Evolutionary conservation across 306 rosid species (phyloP).

Genomic region (Vigna radiata): DNA sequence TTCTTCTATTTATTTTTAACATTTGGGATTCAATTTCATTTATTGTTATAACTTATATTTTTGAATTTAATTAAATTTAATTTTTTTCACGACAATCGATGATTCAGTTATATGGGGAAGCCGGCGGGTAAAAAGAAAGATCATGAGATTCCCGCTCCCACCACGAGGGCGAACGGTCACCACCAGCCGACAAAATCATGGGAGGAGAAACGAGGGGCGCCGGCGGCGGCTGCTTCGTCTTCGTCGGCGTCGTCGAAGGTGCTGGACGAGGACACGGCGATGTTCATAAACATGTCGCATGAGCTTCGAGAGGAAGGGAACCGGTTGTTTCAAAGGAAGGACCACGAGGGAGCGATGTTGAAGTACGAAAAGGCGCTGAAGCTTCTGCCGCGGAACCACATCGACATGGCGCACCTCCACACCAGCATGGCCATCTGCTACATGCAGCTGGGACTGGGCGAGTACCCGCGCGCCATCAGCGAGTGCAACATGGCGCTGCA

Average conservation of each 20-base stretch:
- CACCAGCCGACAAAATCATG: slow-evolving; percentile 9
- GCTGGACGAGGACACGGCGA: slow-evolving; percentile 80
- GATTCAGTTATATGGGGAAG: slow-evolving; percentile 68
- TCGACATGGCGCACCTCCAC: slow-evolving; percentile 80
- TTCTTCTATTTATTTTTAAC: background rate
- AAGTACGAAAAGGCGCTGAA: slow-evolving; percentile 85
- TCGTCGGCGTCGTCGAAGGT: slow-evolving; percentile 54
- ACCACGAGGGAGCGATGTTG: slow-evolving; percentile 79
- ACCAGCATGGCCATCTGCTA: slow-evolving; percentile 79
- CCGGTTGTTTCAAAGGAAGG: slow-evolving; percentile 70
- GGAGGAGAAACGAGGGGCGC: slow-evolving; percentile 35
- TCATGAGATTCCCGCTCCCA: slow-evolving; percentile 35
- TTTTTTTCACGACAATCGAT: background rate
- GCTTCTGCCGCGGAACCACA: slow-evolving; percentile 73
- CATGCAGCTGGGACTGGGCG: slow-evolving; percentile 86
- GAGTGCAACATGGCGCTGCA: slow-evolving; percentile 81
- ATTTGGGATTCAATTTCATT: background rate
- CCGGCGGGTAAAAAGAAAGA: slow-evolving; percentile 81
- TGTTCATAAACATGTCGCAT: slow-evolving; percentile 89
- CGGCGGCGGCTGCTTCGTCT: background rate
- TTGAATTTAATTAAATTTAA: background rate
- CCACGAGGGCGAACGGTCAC: slow-evolving; percentile 50
- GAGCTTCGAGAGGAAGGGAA: slow-evolving; percentile 84
- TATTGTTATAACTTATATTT: background rate
- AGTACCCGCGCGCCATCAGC: slow-evolving; percentile 80